Evolutionary conservation across 2,329 filamentous ascomycete genomes (phyloP), one percentile per base, ranked within the genome.

Genomic region (Alternaria gaisen): DNA sequence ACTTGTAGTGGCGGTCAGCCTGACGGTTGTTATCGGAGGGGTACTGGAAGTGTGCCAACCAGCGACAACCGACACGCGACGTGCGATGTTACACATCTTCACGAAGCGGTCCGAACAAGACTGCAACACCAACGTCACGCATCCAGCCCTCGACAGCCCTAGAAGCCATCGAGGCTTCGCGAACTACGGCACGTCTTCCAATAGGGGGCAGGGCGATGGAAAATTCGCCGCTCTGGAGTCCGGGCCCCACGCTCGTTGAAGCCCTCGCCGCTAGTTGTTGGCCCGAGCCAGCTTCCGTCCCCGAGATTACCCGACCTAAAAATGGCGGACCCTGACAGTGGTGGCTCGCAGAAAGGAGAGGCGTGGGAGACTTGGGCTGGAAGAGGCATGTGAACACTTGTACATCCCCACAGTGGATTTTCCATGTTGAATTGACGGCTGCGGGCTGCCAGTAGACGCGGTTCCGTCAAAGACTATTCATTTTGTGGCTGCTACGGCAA

Each of bases 341-440:
- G 52, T 32, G 20, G 48, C 24, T 56, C 32, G 55, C 58, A 58
- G 34, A 62, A 55, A 57, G 58, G 58, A 60, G 60, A 62, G 56
- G 46, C 36, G n/a, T 52, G 42, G 34, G 53, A 60, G 40, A 57
- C 47, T 56, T 57, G 53, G 40, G 55, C 63, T 68, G 52, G 53
- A 70, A 66, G 56, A 59, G 60, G 67, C 61, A 66, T 68, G 63
- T 72, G 65, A 53, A 66, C 68, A 67, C 64, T 65, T 66, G 65
- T 63, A 53, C 64, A 61, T 60, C 53, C 61, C 67, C 69, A 68
- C 62, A 65, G 52, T 55, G 66, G 60, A 47, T 63, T 54, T 61
- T 36, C 28, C 59, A 53, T 54, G 53, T 57, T 56, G 57, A 66
- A 60, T 56, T 43, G 48, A 55, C 44, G 43, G 51, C 18, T 58